These are phyloP conservation scores for Microsporum audouinii DNA, from an alignment of 2,329 filamentous ascomycete genomes.

Conservation along the genomic window DNA sequence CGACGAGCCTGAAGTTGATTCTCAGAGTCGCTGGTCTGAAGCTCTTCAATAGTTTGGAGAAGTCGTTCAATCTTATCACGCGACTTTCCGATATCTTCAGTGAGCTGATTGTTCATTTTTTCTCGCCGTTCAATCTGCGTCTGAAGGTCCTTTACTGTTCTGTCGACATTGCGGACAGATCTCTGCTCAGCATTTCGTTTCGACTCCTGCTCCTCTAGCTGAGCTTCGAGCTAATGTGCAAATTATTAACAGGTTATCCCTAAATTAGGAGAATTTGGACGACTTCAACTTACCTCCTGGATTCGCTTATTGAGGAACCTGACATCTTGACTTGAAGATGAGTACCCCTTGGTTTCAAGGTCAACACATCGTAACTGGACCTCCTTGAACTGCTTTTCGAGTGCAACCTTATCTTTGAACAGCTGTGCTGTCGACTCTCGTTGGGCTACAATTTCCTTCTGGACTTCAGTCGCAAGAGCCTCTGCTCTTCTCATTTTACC, in stretches of 20 bases:
- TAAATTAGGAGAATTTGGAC: conserved; percentile 15
- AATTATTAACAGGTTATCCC: background rate
- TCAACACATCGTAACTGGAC: conserved; percentile 82
- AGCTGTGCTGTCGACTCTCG: conserved; percentile 70
- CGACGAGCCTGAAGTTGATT: conserved; percentile 72
- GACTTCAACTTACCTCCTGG: conserved; percentile 59
- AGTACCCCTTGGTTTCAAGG: conserved; percentile 93
- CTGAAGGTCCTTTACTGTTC: conserved; percentile 85
- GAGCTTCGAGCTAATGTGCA: conserved; percentile 61
- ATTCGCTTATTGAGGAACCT: conserved; percentile 89
- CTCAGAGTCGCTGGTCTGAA: conserved; percentile 74
- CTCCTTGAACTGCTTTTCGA: conserved; percentile 87
- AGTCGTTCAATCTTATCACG: conserved; percentile 87
- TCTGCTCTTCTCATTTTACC: conserved; percentile 97
- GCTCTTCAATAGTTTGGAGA: conserved; percentile 81
- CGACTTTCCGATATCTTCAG: conserved; percentile 72
- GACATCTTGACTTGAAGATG: conserved; percentile 85
- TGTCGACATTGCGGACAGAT: conserved; percentile 82
- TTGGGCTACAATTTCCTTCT: conserved; percentile 82
- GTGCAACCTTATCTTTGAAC: conserved; percentile 75
- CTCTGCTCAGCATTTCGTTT: conserved; percentile 71
- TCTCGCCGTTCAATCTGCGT: conserved; percentile 86
- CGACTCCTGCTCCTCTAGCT: conserved; percentile 71
- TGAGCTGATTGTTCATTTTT: conserved; percentile 67
- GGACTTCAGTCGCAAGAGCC: conserved; percentile 72